phyloP scores from a whole-genome alignment of 2,329 filamentous ascomycete species.

The Sclerotinia borealis region DNA sequence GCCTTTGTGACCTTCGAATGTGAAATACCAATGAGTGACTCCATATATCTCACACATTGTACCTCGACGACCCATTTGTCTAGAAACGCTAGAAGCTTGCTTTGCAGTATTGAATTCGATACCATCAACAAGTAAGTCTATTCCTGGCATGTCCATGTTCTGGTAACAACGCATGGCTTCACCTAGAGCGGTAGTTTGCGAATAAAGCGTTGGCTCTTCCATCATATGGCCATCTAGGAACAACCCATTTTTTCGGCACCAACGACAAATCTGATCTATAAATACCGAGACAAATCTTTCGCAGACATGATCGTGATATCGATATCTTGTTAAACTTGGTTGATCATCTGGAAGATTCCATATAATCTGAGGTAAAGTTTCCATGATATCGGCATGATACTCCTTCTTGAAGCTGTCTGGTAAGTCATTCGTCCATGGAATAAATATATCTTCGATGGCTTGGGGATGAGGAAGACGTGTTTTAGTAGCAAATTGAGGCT shows the following conservation, averaged over 20 bases:
- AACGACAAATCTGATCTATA: constrained; percentile 29
- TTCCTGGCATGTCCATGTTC: constrained; percentile 31
- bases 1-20: constrained; percentile 33
- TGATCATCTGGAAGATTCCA: constrained; percentile 30
- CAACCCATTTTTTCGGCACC: constrained; percentile 29
- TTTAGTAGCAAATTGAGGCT: constrained; percentile 33
- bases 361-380: constrained; percentile 28
- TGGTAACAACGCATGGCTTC: constrained; percentile 34
- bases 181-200: constrained; percentile 31
- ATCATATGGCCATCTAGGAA: constrained; percentile 32
- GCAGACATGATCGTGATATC: constrained; percentile 32
- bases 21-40: constrained; percentile 32
- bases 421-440: constrained; percentile 32
- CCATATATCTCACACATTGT: constrained; percentile 32
- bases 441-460: constrained; percentile 26
- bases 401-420: constrained; percentile 25
- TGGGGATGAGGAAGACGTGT: constrained; percentile 27
- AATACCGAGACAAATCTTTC: constrained; percentile 32
- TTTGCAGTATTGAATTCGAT: constrained; percentile 34
- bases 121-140: constrained; percentile 31
- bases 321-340: constrained; percentile 28
- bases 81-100: constrained; percentile 30
- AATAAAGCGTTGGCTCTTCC: constrained; percentile 32
- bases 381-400: constrained; percentile 26
- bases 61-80: constrained; percentile 29